Conservation (phyloP, 257 asterid genomes). For the Petunia secreta region DNA sequence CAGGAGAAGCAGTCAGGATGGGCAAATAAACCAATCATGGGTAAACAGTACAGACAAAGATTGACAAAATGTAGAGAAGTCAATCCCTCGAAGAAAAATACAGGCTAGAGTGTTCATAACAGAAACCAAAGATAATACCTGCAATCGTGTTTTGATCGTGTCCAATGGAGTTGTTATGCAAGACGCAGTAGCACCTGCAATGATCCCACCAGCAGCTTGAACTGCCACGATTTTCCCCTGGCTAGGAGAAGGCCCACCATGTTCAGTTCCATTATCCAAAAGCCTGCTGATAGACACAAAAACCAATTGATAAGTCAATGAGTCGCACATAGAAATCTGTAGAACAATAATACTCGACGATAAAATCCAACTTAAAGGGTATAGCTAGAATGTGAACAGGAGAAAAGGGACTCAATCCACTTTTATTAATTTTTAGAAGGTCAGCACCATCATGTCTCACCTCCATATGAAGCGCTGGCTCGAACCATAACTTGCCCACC, state of each 20-base stretch:
- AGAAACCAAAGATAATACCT: conserved; percentile 44
- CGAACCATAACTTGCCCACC: conserved; percentile 99
- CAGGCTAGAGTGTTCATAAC: background rate
- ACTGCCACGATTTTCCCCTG: conserved; percentile 64
- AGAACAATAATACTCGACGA: background rate
- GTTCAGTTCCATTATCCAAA: conserved; percentile 57
- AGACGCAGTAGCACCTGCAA: conserved; percentile 93
- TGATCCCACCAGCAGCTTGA: conserved; percentile 94
- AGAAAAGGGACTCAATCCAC: background rate
- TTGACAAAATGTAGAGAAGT: background rate
- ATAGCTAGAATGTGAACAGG: background rate
- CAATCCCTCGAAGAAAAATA: background rate
- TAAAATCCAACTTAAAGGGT: conserved; percentile 12
- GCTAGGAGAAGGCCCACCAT: conserved; percentile 53
- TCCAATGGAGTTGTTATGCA: conserved; percentile 91
- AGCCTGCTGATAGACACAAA: conserved; percentile 43
- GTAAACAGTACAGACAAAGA: background rate
- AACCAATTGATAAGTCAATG: conserved; percentile 23
- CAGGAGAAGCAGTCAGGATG: background rate
- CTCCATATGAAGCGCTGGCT: conserved; percentile 97
- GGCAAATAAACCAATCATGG: background rate
- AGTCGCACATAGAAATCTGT: background rate
- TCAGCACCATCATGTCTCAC: conserved; percentile 40
- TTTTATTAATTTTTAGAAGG: background rate
- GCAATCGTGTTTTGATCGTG: conserved; percentile 93